phyloP scores from a whole-genome alignment of 2,329 filamentous ascomycete genomes.

The Calonectria pseudoturangicola region DNA sequence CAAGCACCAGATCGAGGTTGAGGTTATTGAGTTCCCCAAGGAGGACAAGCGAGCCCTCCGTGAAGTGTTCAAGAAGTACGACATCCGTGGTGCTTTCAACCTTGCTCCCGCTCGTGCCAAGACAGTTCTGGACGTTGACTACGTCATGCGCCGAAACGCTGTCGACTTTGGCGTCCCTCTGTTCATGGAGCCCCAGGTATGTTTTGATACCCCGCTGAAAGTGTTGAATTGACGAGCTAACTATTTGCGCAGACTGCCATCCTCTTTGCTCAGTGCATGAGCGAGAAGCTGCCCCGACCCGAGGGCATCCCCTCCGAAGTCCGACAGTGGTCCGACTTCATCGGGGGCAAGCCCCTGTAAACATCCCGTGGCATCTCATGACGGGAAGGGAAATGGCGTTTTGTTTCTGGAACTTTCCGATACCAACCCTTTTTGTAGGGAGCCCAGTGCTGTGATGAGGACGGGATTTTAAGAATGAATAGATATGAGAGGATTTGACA shows the following conservation, averaged over 20 bases:
- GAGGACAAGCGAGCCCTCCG: slow-evolving; percentile 95
- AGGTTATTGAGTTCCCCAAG: slow-evolving; percentile 97
- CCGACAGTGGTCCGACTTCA: slow-evolving; percentile 95
- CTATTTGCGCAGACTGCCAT: slow-evolving; percentile 83
- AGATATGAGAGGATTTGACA: slow-evolving; percentile 21
- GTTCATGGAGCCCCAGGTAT: slow-evolving; percentile 98
- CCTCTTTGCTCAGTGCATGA: slow-evolving; percentile 98
- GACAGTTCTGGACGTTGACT: slow-evolving; percentile 93
- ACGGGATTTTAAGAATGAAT: slow-evolving; percentile 27
- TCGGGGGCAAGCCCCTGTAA: slow-evolving; percentile 88
- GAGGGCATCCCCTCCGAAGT: slow-evolving; percentile 95
- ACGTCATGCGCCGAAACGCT: slow-evolving; percentile 98
- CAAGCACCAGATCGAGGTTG: slow-evolving; percentile 81
- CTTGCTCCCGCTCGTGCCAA: slow-evolving; percentile 88
- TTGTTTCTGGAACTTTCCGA: slow-evolving; percentile 48
- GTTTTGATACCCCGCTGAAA: slow-evolving; percentile 57
- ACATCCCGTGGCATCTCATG: slow-evolving; percentile 44
- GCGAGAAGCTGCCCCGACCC: slow-evolving; percentile 90
- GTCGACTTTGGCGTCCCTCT: slow-evolving; percentile 98
- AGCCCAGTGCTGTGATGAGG: slow-evolving; percentile 34
- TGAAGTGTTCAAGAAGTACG: slow-evolving; percentile 97
- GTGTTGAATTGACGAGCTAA: slow-evolving; percentile 54
- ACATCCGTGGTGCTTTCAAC: slow-evolving; percentile 97
- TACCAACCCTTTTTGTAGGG: slow-evolving; percentile 39
- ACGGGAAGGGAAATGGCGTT: slow-evolving; percentile 46